phyloP scores from a whole-genome alignment of 2,329 filamentous ascomycete species.

The Penicillium sp. region DNA sequence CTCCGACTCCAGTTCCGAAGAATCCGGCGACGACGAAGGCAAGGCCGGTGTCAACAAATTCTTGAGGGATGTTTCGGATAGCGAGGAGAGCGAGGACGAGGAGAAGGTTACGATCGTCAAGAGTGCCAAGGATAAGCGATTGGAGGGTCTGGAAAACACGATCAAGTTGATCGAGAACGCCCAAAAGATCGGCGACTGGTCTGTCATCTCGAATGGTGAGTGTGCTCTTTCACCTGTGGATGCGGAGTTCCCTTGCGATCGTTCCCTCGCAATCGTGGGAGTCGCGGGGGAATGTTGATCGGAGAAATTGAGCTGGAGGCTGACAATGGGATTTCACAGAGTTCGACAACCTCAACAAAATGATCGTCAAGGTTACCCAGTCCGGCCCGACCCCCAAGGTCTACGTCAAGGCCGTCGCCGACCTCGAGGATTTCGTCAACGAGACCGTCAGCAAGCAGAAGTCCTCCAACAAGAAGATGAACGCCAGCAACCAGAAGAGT shows the following conservation, averaged over 20 bases:
- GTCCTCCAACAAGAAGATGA: slow-evolving; percentile 97
- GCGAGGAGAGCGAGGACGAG: slow-evolving; percentile 79
- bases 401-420: slow-evolving; percentile 89
- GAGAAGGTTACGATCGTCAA: slow-evolving; percentile 85
- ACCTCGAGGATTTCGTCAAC: slow-evolving; percentile 91
- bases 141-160: slow-evolving; percentile 87
- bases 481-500: slow-evolving; percentile 87
- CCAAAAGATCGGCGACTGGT: slow-evolving; percentile 97
- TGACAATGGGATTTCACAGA: slow-evolving; percentile 53
- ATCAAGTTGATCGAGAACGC: slow-evolving; percentile 94
- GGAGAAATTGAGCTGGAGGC: slow-evolving; percentile 7
- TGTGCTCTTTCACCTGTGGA: slow-evolving; percentile 8
- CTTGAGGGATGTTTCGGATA: slow-evolving; percentile 75
- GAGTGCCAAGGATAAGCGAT: slow-evolving; percentile 96
- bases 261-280: background rate
- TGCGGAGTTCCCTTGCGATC: background rate
- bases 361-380: slow-evolving; percentile 74
- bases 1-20: slow-evolving; percentile 53
- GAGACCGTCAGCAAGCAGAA: slow-evolving; percentile 95
- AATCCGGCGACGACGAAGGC: slow-evolving; percentile 53
- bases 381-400: slow-evolving; percentile 79
- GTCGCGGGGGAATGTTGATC: background rate
- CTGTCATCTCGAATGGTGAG: slow-evolving; percentile 82
- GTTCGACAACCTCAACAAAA: slow-evolving; percentile 90
- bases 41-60: slow-evolving; percentile 76